These are phyloP conservation scores for Agastache rugosa DNA, from an alignment of 257 asterid genomes.

Conservation along the genomic window DNA sequence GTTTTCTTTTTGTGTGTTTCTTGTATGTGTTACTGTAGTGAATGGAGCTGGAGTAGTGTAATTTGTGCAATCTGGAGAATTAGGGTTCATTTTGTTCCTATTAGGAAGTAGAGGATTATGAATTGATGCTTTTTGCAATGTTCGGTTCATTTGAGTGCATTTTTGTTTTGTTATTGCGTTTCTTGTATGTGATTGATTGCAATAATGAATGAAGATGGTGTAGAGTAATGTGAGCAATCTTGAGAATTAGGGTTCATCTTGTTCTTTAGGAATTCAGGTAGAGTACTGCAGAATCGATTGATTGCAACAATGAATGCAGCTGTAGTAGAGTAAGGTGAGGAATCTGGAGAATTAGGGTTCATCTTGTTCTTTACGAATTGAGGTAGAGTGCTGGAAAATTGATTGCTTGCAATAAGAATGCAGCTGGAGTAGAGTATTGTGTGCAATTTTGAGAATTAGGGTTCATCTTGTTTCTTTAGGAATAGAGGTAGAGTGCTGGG, in stretches of 20 bases:
- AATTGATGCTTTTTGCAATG: not conserved
- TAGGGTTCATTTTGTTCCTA: not conserved
- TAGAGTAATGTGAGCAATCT: not conserved
- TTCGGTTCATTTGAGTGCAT: not conserved
- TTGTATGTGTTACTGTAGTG: not conserved
- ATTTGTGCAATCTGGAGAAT: not conserved
- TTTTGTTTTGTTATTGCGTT: not conserved
- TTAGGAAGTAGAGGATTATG: not conserved
- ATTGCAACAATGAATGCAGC: not conserved
- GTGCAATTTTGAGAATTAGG: not conserved
- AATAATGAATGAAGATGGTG: not conserved
- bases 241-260: not conserved
- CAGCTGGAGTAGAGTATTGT: not conserved
- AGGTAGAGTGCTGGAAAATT: too few relatives aligned
- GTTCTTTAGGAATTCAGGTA: not conserved
- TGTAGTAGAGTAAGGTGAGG: not conserved
- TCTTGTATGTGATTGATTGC: not conserved
- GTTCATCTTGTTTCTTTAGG: not conserved
- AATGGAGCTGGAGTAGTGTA: not conserved
- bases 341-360: not conserved
- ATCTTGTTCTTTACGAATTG: not conserved
- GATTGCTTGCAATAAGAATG: slow-evolving; percentile 4
- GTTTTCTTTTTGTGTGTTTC: not conserved
- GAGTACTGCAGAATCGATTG: not conserved
- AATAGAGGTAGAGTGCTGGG: not conserved